Percentiles rank a stretch among this genome's conserved stretches.
Evolutionary conservation across 495 filamentous ascomycete species (phyloP).

Genomic region (Bathelium albidoporum): DNA sequence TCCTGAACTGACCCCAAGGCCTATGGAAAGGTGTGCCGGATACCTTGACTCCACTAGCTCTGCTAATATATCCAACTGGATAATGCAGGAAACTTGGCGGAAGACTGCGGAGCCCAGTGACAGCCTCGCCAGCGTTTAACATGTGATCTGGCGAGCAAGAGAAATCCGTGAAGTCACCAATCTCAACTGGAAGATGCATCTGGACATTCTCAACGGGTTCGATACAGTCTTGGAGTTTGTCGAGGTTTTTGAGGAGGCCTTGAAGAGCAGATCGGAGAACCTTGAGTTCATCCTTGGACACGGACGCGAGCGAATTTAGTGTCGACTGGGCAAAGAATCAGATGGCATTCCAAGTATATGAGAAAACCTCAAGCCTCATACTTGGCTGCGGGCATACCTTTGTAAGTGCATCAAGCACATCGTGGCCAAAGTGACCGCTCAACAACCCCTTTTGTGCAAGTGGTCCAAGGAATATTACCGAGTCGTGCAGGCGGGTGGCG

Average conservation of each 20-base stretch:
- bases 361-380: no score
- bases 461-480: constrained; percentile 11
- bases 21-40: constrained; percentile 52
- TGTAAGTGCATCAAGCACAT: background rate
- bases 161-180: constrained; percentile 29
- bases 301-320: constrained; percentile 16
- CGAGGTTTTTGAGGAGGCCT: constrained; percentile 4
- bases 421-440: background rate
- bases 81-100: constrained; percentile 21
- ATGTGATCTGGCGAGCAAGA: constrained; percentile 19
- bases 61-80: constrained; percentile 51
- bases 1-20: constrained; percentile 23
- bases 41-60: constrained; percentile 66
- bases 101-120: constrained; percentile 17
- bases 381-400: background rate
- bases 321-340: constrained; percentile 4
- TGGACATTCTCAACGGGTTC: constrained; percentile 12
- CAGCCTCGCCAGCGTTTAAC: constrained; percentile 13
- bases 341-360: background rate
- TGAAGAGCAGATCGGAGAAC: constrained; percentile 8
- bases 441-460: background rate
- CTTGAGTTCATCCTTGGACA: constrained; percentile 12
- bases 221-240: constrained; percentile 1
- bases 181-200: constrained; percentile 22
- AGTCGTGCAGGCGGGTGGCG: constrained; percentile 13